Conservation (phyloP, 2,329 filamentous ascomycete species). For the Penicillium freii region DNA sequence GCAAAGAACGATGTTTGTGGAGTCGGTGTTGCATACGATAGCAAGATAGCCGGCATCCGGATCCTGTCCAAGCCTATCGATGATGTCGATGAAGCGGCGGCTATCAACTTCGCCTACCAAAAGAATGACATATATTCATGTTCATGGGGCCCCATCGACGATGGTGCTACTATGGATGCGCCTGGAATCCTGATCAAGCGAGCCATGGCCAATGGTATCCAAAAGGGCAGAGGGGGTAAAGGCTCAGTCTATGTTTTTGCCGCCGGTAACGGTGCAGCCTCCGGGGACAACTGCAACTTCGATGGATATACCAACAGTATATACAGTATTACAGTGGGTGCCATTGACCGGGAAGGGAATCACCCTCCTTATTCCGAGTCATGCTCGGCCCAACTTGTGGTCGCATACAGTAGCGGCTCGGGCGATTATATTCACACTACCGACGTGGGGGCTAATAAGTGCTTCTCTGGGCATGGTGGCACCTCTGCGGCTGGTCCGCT, state of each 20-base stretch:
- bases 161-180: constrained; percentile 89
- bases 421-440: constrained; percentile 93
- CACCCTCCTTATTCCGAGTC: constrained; percentile 96
- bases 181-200: constrained; percentile 83
- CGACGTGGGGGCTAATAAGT: constrained; percentile 80
- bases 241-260: constrained; percentile 97
- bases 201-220: constrained; percentile 88
- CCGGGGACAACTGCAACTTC: constrained; percentile 97
- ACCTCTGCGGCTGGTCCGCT: constrained; percentile 94
- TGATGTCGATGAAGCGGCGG: constrained; percentile 86
- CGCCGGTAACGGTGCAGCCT: constrained; percentile 84
- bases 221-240: constrained; percentile 77
- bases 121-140: constrained; percentile 97
- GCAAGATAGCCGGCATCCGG: constrained; percentile 84
- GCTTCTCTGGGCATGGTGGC: constrained; percentile 80
- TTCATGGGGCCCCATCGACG: constrained; percentile 95
- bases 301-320: constrained; percentile 99
- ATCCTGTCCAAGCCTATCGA: constrained; percentile 89
- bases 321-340: constrained; percentile 95
- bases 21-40: constrained; percentile 91
- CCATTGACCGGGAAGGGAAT: constrained; percentile 79
- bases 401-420: constrained; percentile 92
- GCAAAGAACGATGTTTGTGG: constrained; percentile 92
- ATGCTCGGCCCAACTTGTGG: constrained; percentile 91
- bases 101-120: constrained; percentile 89